Percentiles rank a stretch among this genome's conserved stretches.
These are phyloP conservation scores for Areca catechu DNA, from an alignment of 176 grass and related monocot genomes.

Conservation along the genomic window DNA sequence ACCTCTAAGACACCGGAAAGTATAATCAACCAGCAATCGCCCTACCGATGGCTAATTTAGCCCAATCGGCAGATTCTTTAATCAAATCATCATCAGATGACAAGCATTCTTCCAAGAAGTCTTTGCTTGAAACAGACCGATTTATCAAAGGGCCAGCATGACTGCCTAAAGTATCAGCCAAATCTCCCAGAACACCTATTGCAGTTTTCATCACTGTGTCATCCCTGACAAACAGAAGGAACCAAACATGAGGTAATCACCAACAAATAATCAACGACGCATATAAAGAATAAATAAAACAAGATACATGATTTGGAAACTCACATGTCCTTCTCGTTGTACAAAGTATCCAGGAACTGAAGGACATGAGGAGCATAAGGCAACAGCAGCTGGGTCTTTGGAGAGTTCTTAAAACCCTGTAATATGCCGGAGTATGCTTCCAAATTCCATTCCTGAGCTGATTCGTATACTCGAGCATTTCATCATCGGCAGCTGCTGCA, in stretches of 20 bases:
- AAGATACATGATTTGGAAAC: neutral
- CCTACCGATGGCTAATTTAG: neutral
- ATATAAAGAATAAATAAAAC: too few species aligned
- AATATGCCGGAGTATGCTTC: constrained; percentile 14
- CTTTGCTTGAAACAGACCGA: constrained; percentile 6
- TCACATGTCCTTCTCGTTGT: constrained; percentile 11
- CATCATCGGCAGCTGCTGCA: neutral
- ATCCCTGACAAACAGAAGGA: constrained; percentile 10
- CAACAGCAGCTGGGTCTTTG: constrained; percentile 9
- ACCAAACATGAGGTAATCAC: neutral
- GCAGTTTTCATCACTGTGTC: constrained; percentile 12
- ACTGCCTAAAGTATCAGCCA: constrained; percentile 5
- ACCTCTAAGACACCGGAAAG: constrained; percentile 5
- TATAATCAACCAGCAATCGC: neutral
- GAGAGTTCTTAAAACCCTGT: constrained; percentile 13
- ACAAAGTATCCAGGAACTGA: constrained; percentile 13
- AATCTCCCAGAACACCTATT: constrained; percentile 12
- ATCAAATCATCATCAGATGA: constrained; percentile 7
- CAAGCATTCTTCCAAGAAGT: constrained; percentile 12
- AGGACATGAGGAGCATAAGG: constrained; percentile 12
- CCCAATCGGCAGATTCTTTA: constrained; percentile 16
- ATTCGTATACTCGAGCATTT: constrained; percentile 11
- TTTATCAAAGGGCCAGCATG: constrained; percentile 1
- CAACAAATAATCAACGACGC: neutral
- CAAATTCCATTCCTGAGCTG: constrained; percentile 16